phyloP scores from a whole-genome alignment of 2,329 filamentous ascomycete genomes.

The Ambrosiella cleistominuta region DNA sequence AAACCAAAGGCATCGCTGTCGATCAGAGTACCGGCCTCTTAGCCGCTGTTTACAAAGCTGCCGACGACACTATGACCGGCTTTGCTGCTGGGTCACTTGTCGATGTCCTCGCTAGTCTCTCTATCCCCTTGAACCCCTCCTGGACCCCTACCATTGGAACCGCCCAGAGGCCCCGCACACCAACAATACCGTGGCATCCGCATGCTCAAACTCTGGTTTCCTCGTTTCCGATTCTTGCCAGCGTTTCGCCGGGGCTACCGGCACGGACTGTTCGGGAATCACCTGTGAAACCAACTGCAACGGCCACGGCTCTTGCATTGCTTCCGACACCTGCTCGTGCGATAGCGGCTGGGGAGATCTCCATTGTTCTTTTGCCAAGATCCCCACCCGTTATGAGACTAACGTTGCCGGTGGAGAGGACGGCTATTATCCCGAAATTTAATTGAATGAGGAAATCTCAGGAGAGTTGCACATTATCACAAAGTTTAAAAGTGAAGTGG shows the following conservation, averaged over 20 bases:
- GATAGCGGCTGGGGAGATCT: slow-evolving; percentile 27
- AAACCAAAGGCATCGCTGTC: slow-evolving; percentile 25
- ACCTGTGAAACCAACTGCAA: slow-evolving; percentile 20
- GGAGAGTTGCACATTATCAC: slow-evolving; percentile 32
- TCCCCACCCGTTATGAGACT: slow-evolving; percentile 35
- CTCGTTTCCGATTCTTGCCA: not conserved
- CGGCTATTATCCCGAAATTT: slow-evolving; percentile 31
- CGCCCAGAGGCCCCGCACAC: not conserved
- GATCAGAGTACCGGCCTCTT: slow-evolving; percentile 24
- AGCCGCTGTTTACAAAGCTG: slow-evolving; percentile 14
- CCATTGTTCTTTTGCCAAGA: slow-evolving; percentile 27
- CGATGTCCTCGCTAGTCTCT: slow-evolving; percentile 20
- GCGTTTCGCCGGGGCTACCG: not conserved
- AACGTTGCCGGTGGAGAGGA: slow-evolving; percentile 30
- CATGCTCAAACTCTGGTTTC: not conserved
- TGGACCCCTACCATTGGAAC: not conserved
- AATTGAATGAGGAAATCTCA: slow-evolving; percentile 26
- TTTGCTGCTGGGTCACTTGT: slow-evolving; percentile 22
- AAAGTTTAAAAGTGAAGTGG: slow-evolving; percentile 32
- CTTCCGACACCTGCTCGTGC: slow-evolving; percentile 26
- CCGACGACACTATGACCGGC: slow-evolving; percentile 16
- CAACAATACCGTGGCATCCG: not conserved
- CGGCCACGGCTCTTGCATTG: slow-evolving; percentile 24
- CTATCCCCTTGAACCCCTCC: not conserved
- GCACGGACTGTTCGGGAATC: not conserved